Evolutionary conservation across 2,329 filamentous ascomycete species (phyloP), one percentile per base, ranked within the genome.

Genomic region (Penicillium sp.): DNA sequence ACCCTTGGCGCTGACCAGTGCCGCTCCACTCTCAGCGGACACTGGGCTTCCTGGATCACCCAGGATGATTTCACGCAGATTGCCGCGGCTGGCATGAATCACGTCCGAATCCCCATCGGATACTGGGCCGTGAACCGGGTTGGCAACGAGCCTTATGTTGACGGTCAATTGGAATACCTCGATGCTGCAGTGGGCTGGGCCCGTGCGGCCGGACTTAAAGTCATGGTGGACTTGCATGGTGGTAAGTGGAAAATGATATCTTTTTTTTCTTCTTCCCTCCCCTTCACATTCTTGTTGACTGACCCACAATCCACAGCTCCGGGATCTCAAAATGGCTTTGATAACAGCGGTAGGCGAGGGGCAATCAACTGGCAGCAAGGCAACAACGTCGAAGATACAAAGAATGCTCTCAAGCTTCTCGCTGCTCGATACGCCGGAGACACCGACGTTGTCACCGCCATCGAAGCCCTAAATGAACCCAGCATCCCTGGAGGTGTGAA

Each of bases 141-240:
- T 27, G 64, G 73, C 5, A 77, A 73, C 5, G 80, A 83, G 45
- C 81, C 81, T 13, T 85, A 81, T 55, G 77, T 85, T 5, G 73
- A 81, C 58, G 82, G 82, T 35, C 81, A 83, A 52, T 73, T 83
- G 39, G 66, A 75, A 12, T 74, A 76, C 57, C 71, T 85, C 8
- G 79, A 82, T 49, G 60, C 75, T 51, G 78, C 81, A 25, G 71
- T 84, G 47, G 65, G 69, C 51, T 83, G 83, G 79, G 84, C 83
- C 9, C 66, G 75, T 49, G 67, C 62, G 39, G 72, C 77, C 39
- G 78, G 79, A 4, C 62, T 86, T 42, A 83, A 83, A 59, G 79
- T 86, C 37, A 76, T 84, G 67, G 75, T 87, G 56, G 84, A 87
- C 62, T 67, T 86, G 24, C 84, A 87, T 59, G 83, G 83, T 55